phyloP scores from a whole-genome alignment of 345 rosid species.

The Rhizophora mangle region DNA sequence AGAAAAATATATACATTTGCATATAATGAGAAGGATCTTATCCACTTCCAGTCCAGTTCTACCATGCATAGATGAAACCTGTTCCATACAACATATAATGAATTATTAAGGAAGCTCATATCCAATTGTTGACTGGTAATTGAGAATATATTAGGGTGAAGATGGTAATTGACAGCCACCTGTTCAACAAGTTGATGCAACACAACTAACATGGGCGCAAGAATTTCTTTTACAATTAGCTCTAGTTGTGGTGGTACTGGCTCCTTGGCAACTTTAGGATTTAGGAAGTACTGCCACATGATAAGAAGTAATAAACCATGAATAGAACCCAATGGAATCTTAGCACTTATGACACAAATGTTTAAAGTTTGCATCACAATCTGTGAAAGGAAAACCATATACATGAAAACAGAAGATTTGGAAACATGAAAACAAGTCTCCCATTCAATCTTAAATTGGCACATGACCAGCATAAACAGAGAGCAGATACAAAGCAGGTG shows the following conservation, averaged over 20 bases:
- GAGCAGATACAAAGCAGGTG: no score
- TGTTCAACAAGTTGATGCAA: constrained; percentile 57
- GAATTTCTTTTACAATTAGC: constrained; percentile 58
- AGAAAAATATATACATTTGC: constrained; percentile 75
- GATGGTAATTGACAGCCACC: constrained; percentile 37
- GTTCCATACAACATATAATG: constrained; percentile 34
- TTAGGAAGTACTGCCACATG: constrained; percentile 61
- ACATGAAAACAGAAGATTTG: no score
- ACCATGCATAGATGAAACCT: constrained; percentile 43
- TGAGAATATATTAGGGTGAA: neutral
- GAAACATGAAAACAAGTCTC: no score
- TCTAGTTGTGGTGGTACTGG: constrained; percentile 79
- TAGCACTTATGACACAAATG: neutral
- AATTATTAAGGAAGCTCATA: constrained; percentile 19
- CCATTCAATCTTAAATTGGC: no score
- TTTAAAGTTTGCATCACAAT: neutral
- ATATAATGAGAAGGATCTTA: constrained; percentile 54
- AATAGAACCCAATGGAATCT: neutral
- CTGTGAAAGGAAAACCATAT: no score
- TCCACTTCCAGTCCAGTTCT: constrained; percentile 46
- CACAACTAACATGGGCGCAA: constrained; percentile 58
- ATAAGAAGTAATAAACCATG: constrained; percentile 6
- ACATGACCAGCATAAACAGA: no score
- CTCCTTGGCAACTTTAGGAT: constrained; percentile 78
- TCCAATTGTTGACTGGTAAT: constrained; percentile 3